Evolutionary conservation across 768 basidiomycete genomes (phyloP).

Genomic region (Podaxis mareebaensis): DNA sequence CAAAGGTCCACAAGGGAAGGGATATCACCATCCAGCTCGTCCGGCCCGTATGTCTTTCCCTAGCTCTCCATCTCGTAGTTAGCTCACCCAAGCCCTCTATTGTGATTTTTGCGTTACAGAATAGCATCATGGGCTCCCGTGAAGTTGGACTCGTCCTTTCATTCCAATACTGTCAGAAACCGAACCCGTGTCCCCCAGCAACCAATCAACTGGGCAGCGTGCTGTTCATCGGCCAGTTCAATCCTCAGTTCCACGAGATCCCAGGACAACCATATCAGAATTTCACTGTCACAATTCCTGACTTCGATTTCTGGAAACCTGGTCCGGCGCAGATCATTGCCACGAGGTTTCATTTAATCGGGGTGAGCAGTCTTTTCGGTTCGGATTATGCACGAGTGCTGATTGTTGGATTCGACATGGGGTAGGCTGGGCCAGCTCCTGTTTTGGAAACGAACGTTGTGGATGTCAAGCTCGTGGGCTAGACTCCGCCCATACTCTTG

Average conservation of each 20-base stretch:
- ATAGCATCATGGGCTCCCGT: slow-evolving; percentile 23
- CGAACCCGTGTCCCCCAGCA: slow-evolving; percentile 25
- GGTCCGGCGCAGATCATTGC: not conserved
- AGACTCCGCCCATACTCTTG: not conserved
- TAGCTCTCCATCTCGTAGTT: not conserved
- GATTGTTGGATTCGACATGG: not conserved
- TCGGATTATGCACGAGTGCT: not conserved
- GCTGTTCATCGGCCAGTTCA: slow-evolving; percentile 41
- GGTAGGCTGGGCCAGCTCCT: slow-evolving; percentile 29
- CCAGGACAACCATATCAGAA: slow-evolving; percentile 42
- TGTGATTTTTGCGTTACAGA: slow-evolving; percentile 23
- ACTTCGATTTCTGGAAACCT: not conserved
- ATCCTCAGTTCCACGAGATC: slow-evolving; percentile 32
- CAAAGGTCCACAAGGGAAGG: slow-evolving; percentile 35
- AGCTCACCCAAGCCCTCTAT: not conserved
- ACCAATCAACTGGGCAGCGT: slow-evolving; percentile 30
- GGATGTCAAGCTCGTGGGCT: not conserved
- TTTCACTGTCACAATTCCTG: slow-evolving; percentile 29
- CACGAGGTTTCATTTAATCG: slow-evolving; percentile 30
- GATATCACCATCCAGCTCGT: slow-evolving; percentile 45
- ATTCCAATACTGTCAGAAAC: slow-evolving; percentile 25
- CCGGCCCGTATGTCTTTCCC: slow-evolving; percentile 41
- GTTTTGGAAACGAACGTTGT: slow-evolving; percentile 29
- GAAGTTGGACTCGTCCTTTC: slow-evolving; percentile 33
- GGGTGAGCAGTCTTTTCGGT: slow-evolving; percentile 22